Base-by-base conservation (phyloP, 2,329 filamentous ascomycete genomes). In the Colletotrichum chrysophilum region DNA sequence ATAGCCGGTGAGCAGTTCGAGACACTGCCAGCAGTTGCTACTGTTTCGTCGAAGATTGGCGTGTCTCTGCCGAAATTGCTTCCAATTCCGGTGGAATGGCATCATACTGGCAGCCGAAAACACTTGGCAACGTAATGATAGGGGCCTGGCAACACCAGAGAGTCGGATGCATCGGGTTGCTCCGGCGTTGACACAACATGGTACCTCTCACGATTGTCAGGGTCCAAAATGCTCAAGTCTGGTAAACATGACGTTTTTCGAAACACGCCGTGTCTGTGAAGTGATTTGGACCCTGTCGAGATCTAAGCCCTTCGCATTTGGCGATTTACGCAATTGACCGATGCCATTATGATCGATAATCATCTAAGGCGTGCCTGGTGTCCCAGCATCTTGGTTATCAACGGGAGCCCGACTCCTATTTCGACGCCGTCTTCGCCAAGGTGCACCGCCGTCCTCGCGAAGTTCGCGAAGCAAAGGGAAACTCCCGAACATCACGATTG, bases 51-150 rank as follows among this genome's bases (percentile, higher is more conserved):
- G 10, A 68, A 14, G 62, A 75, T 72, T 64, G 55, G n/a, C 56
- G 26, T 64, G 70, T 48, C 64, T 62, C 56, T 64, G 38, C n/a
- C 32, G 38, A 56, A 16, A 61, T 34, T 43, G 10, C 38, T 36
- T 66, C 69, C 64, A 68, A 24, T 52, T 75, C 69, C 73, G 73
- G 73, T 66, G 38, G 55, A 30, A 60, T 67, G 56, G 43, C 32
- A 75, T 72, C 62, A 56, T 67, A n/a, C n/a, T 13, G n/a, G 18
- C 16, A 43, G 30, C 26, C 56, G 32, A n/a, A 55, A 43, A n/a
- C 38, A 58, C 69, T 67, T 66, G 62, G 55, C 69, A 36, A 48
- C 14, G 26, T 5, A 26, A 10, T 10, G 24, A 34, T 16, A 38
- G 16, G 7, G 14, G 38, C 13, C 30, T 60, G 68, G 12, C 10